Evolutionary conservation across 2,329 filamentous ascomycete species (phyloP).

Genomic region (Ploettnerulaceae sp.): DNA sequence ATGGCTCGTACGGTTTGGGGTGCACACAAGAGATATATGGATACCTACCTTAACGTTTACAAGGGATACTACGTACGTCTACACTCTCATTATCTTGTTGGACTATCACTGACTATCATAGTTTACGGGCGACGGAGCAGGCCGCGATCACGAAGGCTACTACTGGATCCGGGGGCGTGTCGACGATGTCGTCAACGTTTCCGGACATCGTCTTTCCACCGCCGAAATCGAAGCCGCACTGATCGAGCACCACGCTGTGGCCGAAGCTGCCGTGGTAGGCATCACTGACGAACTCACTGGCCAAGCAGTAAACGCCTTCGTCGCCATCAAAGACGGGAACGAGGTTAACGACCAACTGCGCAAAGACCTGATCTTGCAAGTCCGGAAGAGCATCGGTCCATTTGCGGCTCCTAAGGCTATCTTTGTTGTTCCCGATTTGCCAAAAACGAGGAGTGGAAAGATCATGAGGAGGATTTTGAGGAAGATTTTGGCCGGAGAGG

Average conservation of each 20-base stretch:
- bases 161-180: conserved; percentile 99
- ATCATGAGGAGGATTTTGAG: conserved; percentile 97
- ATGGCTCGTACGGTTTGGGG: conserved; percentile 98
- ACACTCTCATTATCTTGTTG: background rate
- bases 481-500: conserved; percentile 95
- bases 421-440: conserved; percentile 85
- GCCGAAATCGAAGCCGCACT: conserved; percentile 97
- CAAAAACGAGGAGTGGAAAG: conserved; percentile 97
- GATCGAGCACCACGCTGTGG: conserved; percentile 84
- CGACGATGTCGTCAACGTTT: conserved; percentile 97
- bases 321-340: conserved; percentile 81
- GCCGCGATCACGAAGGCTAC: conserved; percentile 94
- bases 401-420: conserved; percentile 96
- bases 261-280: conserved; percentile 92
- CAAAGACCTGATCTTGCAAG: conserved; percentile 57
- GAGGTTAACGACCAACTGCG: conserved; percentile 73
- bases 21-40: conserved; percentile 97
- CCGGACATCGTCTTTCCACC: conserved; percentile 90
- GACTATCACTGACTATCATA: conserved; percentile 34
- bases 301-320: conserved; percentile 96
- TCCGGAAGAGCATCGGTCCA: conserved; percentile 63
- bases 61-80: conserved; percentile 91
- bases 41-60: conserved; percentile 97
- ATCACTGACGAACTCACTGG: conserved; percentile 90
- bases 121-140: conserved; percentile 92